phyloP scores from a whole-genome alignment of 2,329 filamentous ascomycete species.

The Teratosphaeria nubilosa region DNA sequence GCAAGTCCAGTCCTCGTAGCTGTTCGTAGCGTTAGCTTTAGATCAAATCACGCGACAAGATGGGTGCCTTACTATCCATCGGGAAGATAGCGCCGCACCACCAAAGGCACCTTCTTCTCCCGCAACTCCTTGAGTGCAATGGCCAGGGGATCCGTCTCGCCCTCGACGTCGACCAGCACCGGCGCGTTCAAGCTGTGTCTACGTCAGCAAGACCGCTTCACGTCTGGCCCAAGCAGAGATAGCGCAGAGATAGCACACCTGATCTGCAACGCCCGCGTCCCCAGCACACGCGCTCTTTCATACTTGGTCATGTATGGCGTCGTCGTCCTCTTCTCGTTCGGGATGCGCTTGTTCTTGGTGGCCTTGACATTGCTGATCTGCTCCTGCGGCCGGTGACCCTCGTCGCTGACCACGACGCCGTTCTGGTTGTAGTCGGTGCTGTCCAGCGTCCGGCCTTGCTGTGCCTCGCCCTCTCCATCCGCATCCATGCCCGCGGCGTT shows the following conservation, averaged over 20 bases:
- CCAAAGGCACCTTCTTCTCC: conserved; percentile 96
- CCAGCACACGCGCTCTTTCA: conserved; percentile 84
- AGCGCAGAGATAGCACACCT: conserved; percentile 45
- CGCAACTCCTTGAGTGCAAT: conserved; percentile 95
- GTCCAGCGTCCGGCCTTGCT: conserved; percentile 12
- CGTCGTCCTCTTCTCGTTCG: conserved; percentile 76
- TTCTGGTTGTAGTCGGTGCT: conserved; percentile 23
- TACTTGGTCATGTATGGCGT: conserved; percentile 99
- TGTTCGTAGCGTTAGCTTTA: conserved; percentile 24
- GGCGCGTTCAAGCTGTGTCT: conserved; percentile 81
- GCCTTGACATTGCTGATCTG: conserved; percentile 47
- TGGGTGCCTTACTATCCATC: conserved; percentile 65
- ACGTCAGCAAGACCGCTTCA: background rate
- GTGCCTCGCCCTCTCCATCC: conserved; percentile 9
- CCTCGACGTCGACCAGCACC: conserved; percentile 90
- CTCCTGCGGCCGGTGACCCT: conserved; percentile 37
- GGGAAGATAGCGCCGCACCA: conserved; percentile 88
- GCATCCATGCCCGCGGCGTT: conserved; percentile 27
- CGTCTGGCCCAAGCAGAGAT: background rate
- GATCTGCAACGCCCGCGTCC: conserved; percentile 89
- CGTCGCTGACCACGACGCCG: conserved; percentile 39
- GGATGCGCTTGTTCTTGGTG: conserved; percentile 72
- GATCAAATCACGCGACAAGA: no score
- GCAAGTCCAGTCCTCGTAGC: conserved; percentile 98
- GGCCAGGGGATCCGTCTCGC: conserved; percentile 93